Evolutionary conservation across 306 rosid genomes (phyloP), one percentile per base, ranked within the genome.

Genomic region (Malus fusca): DNA sequence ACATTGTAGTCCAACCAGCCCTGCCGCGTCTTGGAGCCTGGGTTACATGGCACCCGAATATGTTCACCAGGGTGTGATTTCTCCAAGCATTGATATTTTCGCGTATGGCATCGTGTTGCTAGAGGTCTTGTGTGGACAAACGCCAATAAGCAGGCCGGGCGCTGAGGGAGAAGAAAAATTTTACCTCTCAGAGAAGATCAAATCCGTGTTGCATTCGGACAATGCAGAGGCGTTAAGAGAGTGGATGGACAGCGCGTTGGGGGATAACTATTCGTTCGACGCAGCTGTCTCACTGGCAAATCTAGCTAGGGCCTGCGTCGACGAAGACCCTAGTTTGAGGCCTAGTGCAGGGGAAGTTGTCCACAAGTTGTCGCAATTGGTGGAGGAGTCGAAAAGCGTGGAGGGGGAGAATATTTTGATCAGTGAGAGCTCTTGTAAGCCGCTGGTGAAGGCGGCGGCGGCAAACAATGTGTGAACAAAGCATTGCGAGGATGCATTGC

Each of bases 231-330:
- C 88, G 42, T 82, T 89, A n/a, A 87, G 89, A 73, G 93, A 78
- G 37, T 89, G 97, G 98, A 89, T 93, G 79, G 98, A 93, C 79
- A 82, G 84, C 66, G 92, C 92, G 51, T 73, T 93, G 79, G 93
- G 97, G 8, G 96, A 85, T 12, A 83, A 72, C 30, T 93, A 88
- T 37, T 86, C 92, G 31, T 81, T 93, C 14, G 92, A 93, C 53
- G 93, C 79, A 52, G 97, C 92, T 46, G 62, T 93, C 51, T 63
- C 80, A 19, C 48, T 91, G 48, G 90, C 87, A 3, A 87, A 84
- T 31, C 85, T 91, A 77, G 98, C 97, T 1, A 78, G 89, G 78
- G 92, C 85, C 80, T 91, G 98, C 67, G 83, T 85, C 12, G 87
- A 87, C 44, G 97, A 93, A 83, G 97, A 89, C 68, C 79, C 82